Evolutionary conservation across 495 filamentous ascomycete species (phyloP), one percentile per base, ranked within the genome.

Genomic region (Staphylotrichum longicolle): DNA sequence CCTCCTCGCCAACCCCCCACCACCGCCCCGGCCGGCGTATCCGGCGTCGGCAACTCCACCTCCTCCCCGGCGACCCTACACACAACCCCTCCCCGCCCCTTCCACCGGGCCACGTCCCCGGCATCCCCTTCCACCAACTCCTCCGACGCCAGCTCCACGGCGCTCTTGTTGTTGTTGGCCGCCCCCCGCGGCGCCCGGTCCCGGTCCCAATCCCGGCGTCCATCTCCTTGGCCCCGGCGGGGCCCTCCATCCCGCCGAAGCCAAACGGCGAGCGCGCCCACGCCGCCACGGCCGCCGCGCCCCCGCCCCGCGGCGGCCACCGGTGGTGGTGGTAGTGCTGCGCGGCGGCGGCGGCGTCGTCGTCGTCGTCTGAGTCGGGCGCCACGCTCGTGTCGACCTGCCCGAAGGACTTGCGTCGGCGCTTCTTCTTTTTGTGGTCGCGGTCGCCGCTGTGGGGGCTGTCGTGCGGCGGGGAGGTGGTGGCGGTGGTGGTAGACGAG

Each of bases 41-140:
- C 59, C 51, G 59, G 51, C 52, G 60, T 56, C 14, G 60, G 60
- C 60, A 62, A 6, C 60, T 62, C 60, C 7, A 62, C 60, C 51
- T 62, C 51, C 33, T 54, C 60, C 10, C 33, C 37, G 10, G 41
- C 35, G 1, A 54, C 45, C 35, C 41, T 2, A 54, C 45, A 37
- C 33, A 7, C 48, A 51, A 46, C 46, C 12, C 7, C 20, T 27
- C 20, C 20, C 20, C 37, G 8, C 32, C 47, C 27, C 5, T 15
- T 32, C 49, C 11, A 53, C 50, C n/a, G 1, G 8, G 14, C 46
- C 15, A 20, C 11, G 5, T 32, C 27, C 33, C 46, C 27, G 11
- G 20, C 14, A 7, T 9, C 44, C 56, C 15, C 32, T 34, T 45
- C 50, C 39, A 20, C 14, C 48, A 12, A 5, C 50, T 46, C 12